Conservation (phyloP, 2,329 filamentous ascomycete species). For the Ramularia collo-cygni region DNA sequence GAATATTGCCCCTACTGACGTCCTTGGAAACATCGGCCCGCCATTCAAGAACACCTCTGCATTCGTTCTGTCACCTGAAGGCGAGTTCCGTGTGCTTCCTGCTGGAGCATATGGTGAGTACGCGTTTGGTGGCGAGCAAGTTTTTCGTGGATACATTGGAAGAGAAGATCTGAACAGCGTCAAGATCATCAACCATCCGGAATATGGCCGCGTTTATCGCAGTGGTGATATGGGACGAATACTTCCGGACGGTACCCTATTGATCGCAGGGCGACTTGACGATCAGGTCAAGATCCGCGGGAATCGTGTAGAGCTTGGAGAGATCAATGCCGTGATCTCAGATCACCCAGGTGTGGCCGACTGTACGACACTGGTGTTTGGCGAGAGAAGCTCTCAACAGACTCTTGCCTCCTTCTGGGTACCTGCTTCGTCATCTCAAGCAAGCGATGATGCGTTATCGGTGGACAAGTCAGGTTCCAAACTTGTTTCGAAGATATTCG, state of each 20-base stretch:
- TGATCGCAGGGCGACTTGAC: conserved; percentile 67
- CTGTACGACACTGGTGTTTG: conserved; percentile 57
- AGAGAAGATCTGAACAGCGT: conserved; percentile 53
- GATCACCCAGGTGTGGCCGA: conserved; percentile 48
- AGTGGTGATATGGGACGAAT: conserved; percentile 78
- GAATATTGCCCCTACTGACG: conserved; percentile 50
- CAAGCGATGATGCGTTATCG: not conserved
- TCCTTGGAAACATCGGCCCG: conserved; percentile 68
- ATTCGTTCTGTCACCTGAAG: conserved; percentile 50
- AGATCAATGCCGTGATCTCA: conserved; percentile 61
- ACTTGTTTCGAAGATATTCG: conserved; percentile 42
- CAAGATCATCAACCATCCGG: conserved; percentile 63
- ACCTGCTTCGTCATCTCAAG: conserved; percentile 25
- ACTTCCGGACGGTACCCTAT: conserved; percentile 66
- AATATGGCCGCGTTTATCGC: conserved; percentile 68
- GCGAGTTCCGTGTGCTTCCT: conserved; percentile 51
- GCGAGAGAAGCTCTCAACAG: conserved; percentile 35
- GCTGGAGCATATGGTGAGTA: conserved; percentile 71
- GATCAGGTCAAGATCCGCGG: conserved; percentile 78
- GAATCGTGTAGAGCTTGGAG: conserved; percentile 69
- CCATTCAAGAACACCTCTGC: conserved; percentile 70
- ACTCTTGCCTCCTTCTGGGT: conserved; percentile 67
- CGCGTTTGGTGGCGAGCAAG: conserved; percentile 79
- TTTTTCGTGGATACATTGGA: conserved; percentile 67
- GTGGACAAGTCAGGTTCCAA: conserved; percentile 3